Evolutionary conservation across 208 protist species (phyloP).

Genomic region (Willaertia magna): DNA sequence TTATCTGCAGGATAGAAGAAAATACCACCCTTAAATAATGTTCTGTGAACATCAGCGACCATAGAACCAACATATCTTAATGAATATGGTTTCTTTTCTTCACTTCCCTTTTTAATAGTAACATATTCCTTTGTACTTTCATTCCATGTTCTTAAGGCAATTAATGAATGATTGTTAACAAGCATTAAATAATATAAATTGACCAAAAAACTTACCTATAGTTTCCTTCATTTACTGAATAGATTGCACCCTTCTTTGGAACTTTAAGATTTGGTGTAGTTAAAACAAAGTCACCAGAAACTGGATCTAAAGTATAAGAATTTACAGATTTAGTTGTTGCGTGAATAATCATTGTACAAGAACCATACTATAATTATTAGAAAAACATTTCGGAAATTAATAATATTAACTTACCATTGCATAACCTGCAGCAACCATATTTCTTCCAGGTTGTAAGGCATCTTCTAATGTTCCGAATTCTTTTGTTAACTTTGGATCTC

Average conservation of each 20-base stretch:
- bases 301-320: slow-evolving; percentile 80
- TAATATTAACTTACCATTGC: too few species aligned
- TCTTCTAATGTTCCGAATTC: background rate
- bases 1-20: slow-evolving; percentile 88
- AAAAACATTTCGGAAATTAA: too few species aligned
- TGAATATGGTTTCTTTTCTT: slow-evolving; percentile 18
- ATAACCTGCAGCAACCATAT: slow-evolving; percentile 67
- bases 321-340: slow-evolving; percentile 71
- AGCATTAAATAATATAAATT: too few species aligned
- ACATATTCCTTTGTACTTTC: background rate
- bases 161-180: background rate
- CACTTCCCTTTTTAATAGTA: background rate
- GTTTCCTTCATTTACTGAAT: slow-evolving; percentile 93
- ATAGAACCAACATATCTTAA: slow-evolving; percentile 67
- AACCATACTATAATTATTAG: too few species aligned
- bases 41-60: slow-evolving; percentile 89
- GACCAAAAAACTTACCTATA: background rate
- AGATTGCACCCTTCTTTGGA: slow-evolving; percentile 71
- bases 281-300: slow-evolving; percentile 88
- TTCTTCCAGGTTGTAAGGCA: slow-evolving; percentile 41
- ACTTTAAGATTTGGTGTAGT: slow-evolving; percentile 81
- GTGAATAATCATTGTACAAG: slow-evolving; percentile 76
- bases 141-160: background rate
- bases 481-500: slow-evolving; percentile 2
- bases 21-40: slow-evolving; percentile 92